These are phyloP conservation scores for Cronartium ribicola DNA, from an alignment of 1,284 basidiomycete genomes.

Conservation along the genomic window DNA sequence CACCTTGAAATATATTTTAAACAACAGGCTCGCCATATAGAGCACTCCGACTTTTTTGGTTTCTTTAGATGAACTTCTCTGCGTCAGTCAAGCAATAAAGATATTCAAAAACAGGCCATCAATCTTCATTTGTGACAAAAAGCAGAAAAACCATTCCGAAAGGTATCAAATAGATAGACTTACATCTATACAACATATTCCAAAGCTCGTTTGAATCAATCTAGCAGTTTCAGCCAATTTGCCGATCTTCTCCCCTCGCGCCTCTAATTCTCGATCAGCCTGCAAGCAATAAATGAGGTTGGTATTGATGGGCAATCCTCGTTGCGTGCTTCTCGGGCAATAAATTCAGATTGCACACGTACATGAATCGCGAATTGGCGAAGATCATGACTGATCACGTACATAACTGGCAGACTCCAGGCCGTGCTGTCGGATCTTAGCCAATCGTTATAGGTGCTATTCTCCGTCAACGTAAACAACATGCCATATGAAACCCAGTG, in stretches of 20 bases:
- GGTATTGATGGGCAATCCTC: too few relatives aligned
- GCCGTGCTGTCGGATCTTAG: slow-evolving; percentile 31
- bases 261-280: slow-evolving; percentile 23
- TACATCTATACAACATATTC: slow-evolving; percentile 40
- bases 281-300: neutral
- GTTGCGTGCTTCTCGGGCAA: too few relatives aligned
- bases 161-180: neutral
- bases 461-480: neutral
- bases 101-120: neutral
- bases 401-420: slow-evolving; percentile 36
- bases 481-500: neutral
- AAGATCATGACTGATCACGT: slow-evolving; percentile 31
- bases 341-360: neutral
- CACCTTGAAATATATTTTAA: slow-evolving; percentile 37
- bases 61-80: slow-evolving; percentile 35
- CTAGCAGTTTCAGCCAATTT: slow-evolving; percentile 27
- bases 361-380: slow-evolving; percentile 30
- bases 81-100: neutral
- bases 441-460: slow-evolving; percentile 37
- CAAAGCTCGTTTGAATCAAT: slow-evolving; percentile 29
- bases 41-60: slow-evolving; percentile 38
- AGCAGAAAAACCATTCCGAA: too few relatives aligned
- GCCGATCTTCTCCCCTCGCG: slow-evolving; percentile 11
- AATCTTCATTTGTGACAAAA: too few relatives aligned
- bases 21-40: slow-evolving; percentile 37